Base-by-base conservation (phyloP, 495 filamentous ascomycete species). In the Staphylotrichum tortipilum region DNA sequence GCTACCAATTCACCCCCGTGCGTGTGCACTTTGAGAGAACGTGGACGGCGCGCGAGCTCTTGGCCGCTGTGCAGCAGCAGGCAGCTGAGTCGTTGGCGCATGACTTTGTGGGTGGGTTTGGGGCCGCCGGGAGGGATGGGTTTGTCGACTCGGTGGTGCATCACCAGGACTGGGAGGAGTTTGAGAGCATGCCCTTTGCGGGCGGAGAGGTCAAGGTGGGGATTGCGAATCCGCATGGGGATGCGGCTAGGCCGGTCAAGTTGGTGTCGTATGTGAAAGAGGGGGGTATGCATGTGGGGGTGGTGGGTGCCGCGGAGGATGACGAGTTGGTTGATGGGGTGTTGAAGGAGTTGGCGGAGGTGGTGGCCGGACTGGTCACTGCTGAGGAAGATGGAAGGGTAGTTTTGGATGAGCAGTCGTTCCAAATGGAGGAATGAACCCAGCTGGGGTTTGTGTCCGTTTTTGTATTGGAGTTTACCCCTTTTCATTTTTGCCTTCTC, bases 61-160 rank as follows among this genome's bases (percentile, higher is more conserved):
- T 72, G 7, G 51, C 53, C 3, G 19, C 47, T 12, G 53, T 71
- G 14, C 69, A 72, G 47, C 47, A 57, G 26, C 70, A 74, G 61
- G 63, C 67, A 21, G 56, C 68, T 15, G 59, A 61, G 38, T 62
- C 62, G 37, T 57, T 64, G 15, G 52, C 60, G 22, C 54, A 67
- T 47, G 70, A 72, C 47, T 48, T 55, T 52, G 63, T 72, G 42
- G 68, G 68, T n/a, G n/a, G n/a, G n/a, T n/a, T n/a, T n/a, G n/a
- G n/a, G n/a, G n/a, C n/a, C n/a, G n/a, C n/a, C n/a, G n/a, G n/a
- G n/a, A n/a, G n/a, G n/a, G n/a, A n/a, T n/a, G n/a, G n/a, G 18
- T 73, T 66, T 61, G 73, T 75, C 29, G 69, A 72, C 38, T 59
- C 62, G 1, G 64, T 73, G 0, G 70, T 75, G n/a, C 49, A 51